Base-by-base conservation (phyloP, 2,329 filamentous ascomycete genomes). In the Alternaria conjuncta region DNA sequence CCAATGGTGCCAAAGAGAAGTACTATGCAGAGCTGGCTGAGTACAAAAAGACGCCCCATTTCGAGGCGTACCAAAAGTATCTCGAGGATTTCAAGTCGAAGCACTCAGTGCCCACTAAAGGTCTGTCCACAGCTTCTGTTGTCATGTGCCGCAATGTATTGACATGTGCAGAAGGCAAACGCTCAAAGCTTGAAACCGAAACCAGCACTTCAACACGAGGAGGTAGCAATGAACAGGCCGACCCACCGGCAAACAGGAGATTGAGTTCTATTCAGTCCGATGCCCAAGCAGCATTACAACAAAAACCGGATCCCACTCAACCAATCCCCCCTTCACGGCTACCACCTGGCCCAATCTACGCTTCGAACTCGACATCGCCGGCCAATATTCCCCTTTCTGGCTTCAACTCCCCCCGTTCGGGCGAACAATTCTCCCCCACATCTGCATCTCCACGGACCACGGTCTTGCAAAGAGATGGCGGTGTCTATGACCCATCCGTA, bases 1-100 rank as follows among this genome's bases (percentile, higher is more conserved):
- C 92, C 23, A 89, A 90, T 63, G 80, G 85, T 15, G 90, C 90
- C 25, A 95, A 95, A 79, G 91, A 94, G 69, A 90, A 86, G 69
- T 95, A 93, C 75, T 91, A 91, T 68, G 84, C 86, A n/a, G 88
- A 92, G 66, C 82, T 94, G 64, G 83, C 86, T 50, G 87, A 91
- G 68, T 95, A 95, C 78, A 94, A 94, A 77, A 93, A 93, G 79
- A 94, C 92, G 0, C 74, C 86, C 7, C 85, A 90, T 54, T 93
- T 89, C 74, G 86, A 84, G 60, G 86, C 88, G 55, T 94, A 95
- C 68, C 84, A 87, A 63, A 85, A 88, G 46, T 96, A 96, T 75
- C 82, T 95, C 21, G 86, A 88, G 30, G 92, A 94, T 1, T 95
- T 96, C 82, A 94, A 91, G 75, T 87, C 89, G 51, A 91, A 91